A percentile compares a stretch with the other conserved stretches of the same genome.
These are phyloP conservation scores for Dichomitus squalens DNA, from an alignment of 1,284 basidiomycete genomes.

Conservation along the genomic window DNA sequence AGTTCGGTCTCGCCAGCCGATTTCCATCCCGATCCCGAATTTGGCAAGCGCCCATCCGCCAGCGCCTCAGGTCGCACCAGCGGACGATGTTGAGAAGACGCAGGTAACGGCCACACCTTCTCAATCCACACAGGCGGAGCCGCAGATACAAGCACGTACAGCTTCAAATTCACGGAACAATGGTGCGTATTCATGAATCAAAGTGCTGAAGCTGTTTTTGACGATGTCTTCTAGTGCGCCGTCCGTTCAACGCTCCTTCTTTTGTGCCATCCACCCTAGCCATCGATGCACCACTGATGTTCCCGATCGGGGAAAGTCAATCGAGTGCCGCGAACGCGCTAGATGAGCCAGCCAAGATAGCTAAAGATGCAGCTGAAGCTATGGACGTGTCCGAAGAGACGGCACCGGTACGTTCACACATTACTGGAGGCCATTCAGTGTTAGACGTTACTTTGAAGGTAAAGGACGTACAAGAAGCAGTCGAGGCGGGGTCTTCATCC, in stretches of 20 bases:
- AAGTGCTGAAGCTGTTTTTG: too few relatives aligned
- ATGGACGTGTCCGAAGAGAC: conserved; percentile 15
- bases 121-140: background rate
- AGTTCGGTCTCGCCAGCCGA: background rate
- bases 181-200: background rate
- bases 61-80: conserved; percentile 2
- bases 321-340: background rate
- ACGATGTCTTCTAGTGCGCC: background rate
- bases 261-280: conserved; percentile 22
- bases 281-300: conserved; percentile 18
- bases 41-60: conserved; percentile 1
- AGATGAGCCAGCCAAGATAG: background rate
- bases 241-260: conserved; percentile 12
- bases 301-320: background rate
- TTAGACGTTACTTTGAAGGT: conserved; percentile 8
- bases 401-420: conserved; percentile 10
- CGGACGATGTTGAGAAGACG: background rate
- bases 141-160: background rate
- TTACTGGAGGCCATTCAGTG: background rate
- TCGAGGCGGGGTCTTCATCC: background rate
- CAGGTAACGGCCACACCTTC: background rate
- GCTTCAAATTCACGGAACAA: background rate
- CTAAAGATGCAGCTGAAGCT: conserved; percentile 2
- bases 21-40: conserved; percentile 2
- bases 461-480: conserved; percentile 2